phyloP scores from a whole-genome alignment of 805 yeast species.

The Starmerella bacillaris region DNA sequence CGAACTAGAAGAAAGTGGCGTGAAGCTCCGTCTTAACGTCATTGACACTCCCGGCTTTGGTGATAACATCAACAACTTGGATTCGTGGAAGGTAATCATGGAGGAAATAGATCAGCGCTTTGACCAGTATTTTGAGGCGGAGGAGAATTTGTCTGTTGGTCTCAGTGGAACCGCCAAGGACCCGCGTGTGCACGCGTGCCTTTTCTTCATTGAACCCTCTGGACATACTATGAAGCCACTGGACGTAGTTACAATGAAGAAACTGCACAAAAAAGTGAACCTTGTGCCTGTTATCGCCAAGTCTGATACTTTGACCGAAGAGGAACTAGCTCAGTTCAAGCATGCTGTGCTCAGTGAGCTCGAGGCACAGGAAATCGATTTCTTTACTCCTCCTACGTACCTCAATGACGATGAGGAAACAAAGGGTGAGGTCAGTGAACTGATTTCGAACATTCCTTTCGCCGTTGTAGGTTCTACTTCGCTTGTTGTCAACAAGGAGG shows the following conservation, averaged over 20 bases:
- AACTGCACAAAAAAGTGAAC: conserved; percentile 78
- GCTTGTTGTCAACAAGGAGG: conserved; percentile 49
- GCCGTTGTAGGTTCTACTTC: conserved; percentile 85
- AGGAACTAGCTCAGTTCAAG: conserved; percentile 64
- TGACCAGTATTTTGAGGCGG: conserved; percentile 76
- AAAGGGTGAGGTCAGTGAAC: conserved; percentile 40
- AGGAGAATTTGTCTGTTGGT: conserved; percentile 63
- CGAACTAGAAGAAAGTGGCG: conserved; percentile 85
- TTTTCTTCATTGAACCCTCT: conserved; percentile 92
- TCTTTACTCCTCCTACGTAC: conserved; percentile 61
- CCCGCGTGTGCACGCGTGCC: conserved; percentile 77
- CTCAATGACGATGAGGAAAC: conserved; percentile 79
- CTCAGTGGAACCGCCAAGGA: conserved; percentile 31
- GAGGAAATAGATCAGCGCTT: conserved; percentile 75
- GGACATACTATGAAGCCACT: conserved; percentile 82
- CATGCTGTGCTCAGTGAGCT: conserved; percentile 62
- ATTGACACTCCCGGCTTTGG: conserved; percentile 92
- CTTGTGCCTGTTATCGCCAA: conserved; percentile 89
- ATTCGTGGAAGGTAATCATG: conserved; percentile 78
- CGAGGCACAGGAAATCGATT: conserved; percentile 48
- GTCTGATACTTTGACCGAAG: conserved; percentile 80
- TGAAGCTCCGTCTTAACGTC: conserved; percentile 63
- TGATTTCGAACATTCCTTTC: conserved; percentile 64
- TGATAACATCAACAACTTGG: conserved; percentile 62
- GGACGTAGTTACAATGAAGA: conserved; percentile 75